Base-by-base conservation (phyloP, 140 eudicot species). In the Bidens hawaiensis region DNA sequence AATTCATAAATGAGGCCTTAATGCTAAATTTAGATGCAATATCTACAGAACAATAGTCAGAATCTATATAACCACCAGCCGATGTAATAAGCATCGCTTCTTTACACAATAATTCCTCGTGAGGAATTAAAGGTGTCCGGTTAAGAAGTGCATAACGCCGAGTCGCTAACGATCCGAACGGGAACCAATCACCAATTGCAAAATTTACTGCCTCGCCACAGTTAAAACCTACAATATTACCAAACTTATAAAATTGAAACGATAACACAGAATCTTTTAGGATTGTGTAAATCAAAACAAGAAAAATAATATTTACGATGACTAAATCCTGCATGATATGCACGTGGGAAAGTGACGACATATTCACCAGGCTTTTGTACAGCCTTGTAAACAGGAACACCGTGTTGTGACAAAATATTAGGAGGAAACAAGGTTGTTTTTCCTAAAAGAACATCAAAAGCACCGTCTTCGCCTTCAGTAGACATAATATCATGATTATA, bases 151-250 rank as follows among this genome's bases (percentile, higher is more conserved):
- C 89, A 79, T 91, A 91, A 55, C 98, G 95, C 23, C 84, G 87
- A 31, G 95, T 82, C 16, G 98, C 96, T 45, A 91, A 60, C 14
- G 95, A 79, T 36, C 95, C 98, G 72, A 91, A 30, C 1, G 78
- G 83, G 72, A 91, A 91, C 98, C 98, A 91, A 68, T 91, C 96
- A 46, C 98, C 95, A 65, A 81, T 75, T 0, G 99, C 99, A 71
- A 94, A 94, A 71, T 94, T 94, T 17, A 94, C 99, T 27, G 99
- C 99, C 76, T 91, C 98, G 3, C 98, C 98, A 60, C 98, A 91
- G 59, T 91, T 91, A 60, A 87, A 91, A 67, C 98, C 98, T 91
- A 75, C 14, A 71, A 30, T 15, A 49, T 19, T 34, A 49, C 59
- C 23, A 58, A 49, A n/a, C 43, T 11, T 14, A 4, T 28, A 6